Conservation (phyloP, 306 rosid genomes). For the Cicer judaicum region DNA sequence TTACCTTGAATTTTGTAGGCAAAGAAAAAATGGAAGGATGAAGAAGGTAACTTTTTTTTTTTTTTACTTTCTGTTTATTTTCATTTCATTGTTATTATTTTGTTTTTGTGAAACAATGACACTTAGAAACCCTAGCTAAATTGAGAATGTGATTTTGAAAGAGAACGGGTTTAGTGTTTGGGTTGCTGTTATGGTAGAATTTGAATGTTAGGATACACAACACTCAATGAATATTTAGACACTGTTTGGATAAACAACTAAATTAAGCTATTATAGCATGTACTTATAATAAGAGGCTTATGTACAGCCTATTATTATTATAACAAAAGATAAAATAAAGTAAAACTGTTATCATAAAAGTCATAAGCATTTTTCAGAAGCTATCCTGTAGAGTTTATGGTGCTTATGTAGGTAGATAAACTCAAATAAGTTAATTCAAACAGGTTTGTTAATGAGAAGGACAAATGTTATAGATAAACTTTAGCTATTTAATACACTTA, state of each 20-base stretch:
- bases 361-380: not conserved
- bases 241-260: too few species aligned
- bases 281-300: not conserved
- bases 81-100: not conserved
- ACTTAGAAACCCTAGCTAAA: not conserved
- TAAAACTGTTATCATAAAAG: not conserved
- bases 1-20: conserved; percentile 70
- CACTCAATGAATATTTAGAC: too few species aligned
- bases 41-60: conserved; percentile 57
- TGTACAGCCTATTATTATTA: not conserved
- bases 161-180: not conserved
- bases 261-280: not conserved
- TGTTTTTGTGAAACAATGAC: not conserved
- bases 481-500: too few species aligned
- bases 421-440: not conserved
- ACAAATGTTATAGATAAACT: too few species aligned
- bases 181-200: too few species aligned
- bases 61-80: not conserved
- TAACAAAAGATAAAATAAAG: too few species aligned
- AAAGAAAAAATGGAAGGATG: conserved; percentile 74
- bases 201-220: too few species aligned
- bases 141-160: too few species aligned
- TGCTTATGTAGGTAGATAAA: not conserved
- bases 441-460: too few species aligned
- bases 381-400: not conserved